These are phyloP conservation scores for Aspergillus pseudoterreus DNA, from an alignment of 2,329 filamentous ascomycete genomes.

Conservation along the genomic window DNA sequence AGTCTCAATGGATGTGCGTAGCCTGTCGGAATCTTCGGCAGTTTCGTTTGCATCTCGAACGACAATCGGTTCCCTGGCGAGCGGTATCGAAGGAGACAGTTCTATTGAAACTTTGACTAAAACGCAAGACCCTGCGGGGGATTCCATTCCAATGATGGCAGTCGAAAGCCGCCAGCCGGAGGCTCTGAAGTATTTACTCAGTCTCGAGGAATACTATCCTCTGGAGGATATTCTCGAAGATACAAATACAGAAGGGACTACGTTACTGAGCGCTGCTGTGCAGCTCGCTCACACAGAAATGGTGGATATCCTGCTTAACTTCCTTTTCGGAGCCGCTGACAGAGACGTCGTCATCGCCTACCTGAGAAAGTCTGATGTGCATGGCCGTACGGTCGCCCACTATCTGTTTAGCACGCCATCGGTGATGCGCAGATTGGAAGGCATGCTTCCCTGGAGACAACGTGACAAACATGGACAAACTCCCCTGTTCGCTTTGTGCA, in stretches of 20 bases:
- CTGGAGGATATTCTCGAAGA: conserved; percentile 71
- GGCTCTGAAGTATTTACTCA: conserved; percentile 74
- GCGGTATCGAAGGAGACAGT: conserved; percentile 76
- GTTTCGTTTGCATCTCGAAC: conserved; percentile 78
- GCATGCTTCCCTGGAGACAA: conserved; percentile 79
- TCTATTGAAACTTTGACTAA: conserved; percentile 65
- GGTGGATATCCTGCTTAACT: conserved; percentile 71
- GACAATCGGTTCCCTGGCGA: conserved; percentile 70
- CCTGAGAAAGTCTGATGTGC: conserved; percentile 70
- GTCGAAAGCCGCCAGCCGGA: conserved; percentile 68
- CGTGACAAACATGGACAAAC: conserved; percentile 97
- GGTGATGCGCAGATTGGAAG: conserved; percentile 72
- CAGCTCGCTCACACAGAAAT: conserved; percentile 75
- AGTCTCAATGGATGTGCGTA: conserved; percentile 86
- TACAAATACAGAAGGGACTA: conserved; percentile 84
- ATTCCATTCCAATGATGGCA: conserved; percentile 86
- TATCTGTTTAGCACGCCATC: conserved; percentile 90
- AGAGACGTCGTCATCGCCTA: conserved; percentile 62
- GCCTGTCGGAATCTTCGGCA: conserved; percentile 80
- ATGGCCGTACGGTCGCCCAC: conserved; percentile 87
- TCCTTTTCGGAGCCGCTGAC: conserved; percentile 58
- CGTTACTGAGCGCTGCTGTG: conserved; percentile 82
- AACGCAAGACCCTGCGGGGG: conserved; percentile 63
- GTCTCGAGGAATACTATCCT: conserved; percentile 72
- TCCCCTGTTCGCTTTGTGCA: conserved; percentile 90